Evolutionary conservation across 2,329 filamentous ascomycete genomes (phyloP).

Genomic region (Pyrenophora teres): DNA sequence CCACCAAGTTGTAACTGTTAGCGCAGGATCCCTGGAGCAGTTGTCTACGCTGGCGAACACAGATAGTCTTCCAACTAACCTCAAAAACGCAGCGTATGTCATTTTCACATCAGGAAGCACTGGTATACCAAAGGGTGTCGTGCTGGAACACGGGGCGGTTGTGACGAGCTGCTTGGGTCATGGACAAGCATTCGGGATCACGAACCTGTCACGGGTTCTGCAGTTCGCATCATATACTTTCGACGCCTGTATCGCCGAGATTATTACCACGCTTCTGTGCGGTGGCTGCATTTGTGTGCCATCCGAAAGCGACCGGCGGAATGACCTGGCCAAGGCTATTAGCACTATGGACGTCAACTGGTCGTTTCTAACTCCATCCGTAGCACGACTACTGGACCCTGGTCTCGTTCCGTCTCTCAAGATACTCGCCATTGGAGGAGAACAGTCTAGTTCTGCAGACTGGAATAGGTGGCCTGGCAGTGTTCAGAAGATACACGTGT

Average conservation of each 20-base stretch:
- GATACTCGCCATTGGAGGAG: slow-evolving; percentile 30
- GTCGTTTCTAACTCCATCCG: slow-evolving; percentile 18
- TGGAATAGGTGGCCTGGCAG: slow-evolving; percentile 6
- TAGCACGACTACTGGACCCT: slow-evolving; percentile 1
- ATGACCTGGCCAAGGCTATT: slow-evolving; percentile 54
- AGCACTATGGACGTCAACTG: not conserved
- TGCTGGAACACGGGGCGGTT: slow-evolving; percentile 62
- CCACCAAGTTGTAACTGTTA: too few relatives aligned
- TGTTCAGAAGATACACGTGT: slow-evolving; percentile 13
- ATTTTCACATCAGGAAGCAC: slow-evolving; percentile 58
- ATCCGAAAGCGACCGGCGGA: not conserved
- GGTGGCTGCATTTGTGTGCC: not conserved
- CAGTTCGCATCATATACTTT: slow-evolving; percentile 17
- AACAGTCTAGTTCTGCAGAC: slow-evolving; percentile 5
- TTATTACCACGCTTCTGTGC: not conserved
- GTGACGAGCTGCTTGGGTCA: slow-evolving; percentile 39
- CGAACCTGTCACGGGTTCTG: not conserved
- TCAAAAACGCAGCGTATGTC: slow-evolving; percentile 49
- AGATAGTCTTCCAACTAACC: not conserved
- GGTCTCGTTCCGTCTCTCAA: slow-evolving; percentile 54
- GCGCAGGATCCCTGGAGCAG: too few relatives aligned
- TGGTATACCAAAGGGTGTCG: slow-evolving; percentile 60
- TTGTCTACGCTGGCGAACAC: too few relatives aligned
- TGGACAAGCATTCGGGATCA: not conserved
- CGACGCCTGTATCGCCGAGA: slow-evolving; percentile 48